These are phyloP conservation scores for Mycena metata DNA, from an alignment of 768 basidiomycete genomes.

Conservation along the genomic window DNA sequence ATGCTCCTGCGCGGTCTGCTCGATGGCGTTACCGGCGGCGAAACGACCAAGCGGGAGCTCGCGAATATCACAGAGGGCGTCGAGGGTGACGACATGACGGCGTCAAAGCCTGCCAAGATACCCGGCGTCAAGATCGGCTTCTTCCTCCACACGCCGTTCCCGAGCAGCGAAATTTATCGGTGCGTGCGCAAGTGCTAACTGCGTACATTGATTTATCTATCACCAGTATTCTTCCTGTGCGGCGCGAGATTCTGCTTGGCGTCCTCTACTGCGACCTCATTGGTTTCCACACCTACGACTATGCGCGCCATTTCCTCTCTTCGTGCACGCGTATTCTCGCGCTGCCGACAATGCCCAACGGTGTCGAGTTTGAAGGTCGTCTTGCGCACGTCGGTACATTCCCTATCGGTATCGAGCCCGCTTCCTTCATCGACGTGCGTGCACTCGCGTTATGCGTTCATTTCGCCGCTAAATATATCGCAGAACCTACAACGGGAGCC, in stretches of 20 bases:
- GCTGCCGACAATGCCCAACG: conserved; percentile 97
- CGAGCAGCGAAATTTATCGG: conserved; percentile 98
- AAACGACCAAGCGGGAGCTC: conserved; percentile 72
- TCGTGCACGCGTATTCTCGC: conserved; percentile 97
- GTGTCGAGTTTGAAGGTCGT: conserved; percentile 95
- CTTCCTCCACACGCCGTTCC: conserved; percentile 99
- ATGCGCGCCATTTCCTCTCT: conserved; percentile 98
- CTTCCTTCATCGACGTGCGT: conserved; percentile 85
- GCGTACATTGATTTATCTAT: conserved; percentile 21
- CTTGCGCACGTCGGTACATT: conserved; percentile 98
- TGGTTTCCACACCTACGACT: conserved; percentile 99
- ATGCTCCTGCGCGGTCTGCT: conserved; percentile 93
- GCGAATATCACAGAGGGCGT: conserved; percentile 81
- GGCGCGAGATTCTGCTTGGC: conserved; percentile 97
- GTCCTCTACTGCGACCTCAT: conserved; percentile 96
- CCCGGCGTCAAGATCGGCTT: conserved; percentile 94
- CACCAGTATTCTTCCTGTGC: conserved; percentile 92
- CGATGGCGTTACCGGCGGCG: conserved; percentile 74
- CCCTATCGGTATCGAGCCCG: conserved; percentile 98
- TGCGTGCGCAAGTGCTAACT: conserved; percentile 50
- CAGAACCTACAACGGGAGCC: conserved; percentile 85
- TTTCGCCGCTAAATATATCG: conserved; percentile 3
- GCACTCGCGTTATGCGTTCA: neutral
- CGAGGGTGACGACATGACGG: conserved; percentile 58
- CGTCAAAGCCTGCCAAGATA: conserved; percentile 55